Evolutionary conservation across 352 stramenopile genomes (phyloP).

Genomic region (Globisporangium mamillatum): DNA sequence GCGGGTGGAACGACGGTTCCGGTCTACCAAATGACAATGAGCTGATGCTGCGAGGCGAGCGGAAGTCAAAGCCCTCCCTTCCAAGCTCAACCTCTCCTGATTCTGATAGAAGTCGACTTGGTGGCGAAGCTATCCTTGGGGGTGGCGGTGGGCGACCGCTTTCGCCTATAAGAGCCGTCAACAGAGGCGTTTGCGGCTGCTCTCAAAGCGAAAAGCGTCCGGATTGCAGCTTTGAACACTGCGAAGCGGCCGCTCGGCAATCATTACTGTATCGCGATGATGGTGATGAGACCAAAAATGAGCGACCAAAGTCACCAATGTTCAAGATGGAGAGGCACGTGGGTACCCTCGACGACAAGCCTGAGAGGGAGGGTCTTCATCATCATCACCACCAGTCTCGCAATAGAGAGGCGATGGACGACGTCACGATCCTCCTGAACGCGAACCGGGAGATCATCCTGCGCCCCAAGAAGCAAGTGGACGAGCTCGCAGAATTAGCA

Average conservation of each 20-base stretch:
- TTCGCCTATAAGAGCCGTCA: neutral
- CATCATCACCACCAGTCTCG: neutral
- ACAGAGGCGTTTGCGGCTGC: neutral
- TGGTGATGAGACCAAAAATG: neutral
- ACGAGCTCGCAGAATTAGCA: slow-evolving; percentile 17
- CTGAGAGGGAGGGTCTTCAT: too few relatives aligned
- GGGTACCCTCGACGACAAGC: neutral
- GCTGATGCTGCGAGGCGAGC: slow-evolving; percentile 10
- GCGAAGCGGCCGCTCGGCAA: slow-evolving; percentile 8
- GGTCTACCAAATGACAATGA: neutral
- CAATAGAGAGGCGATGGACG: slow-evolving; percentile 9
- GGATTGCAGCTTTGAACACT: slow-evolving; percentile 5
- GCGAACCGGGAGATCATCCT: slow-evolving; percentile 36
- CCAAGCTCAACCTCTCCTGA: neutral
- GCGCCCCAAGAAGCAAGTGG: slow-evolving; percentile 27
- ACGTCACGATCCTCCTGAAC: slow-evolving; percentile 58
- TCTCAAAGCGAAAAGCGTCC: slow-evolving; percentile 13
- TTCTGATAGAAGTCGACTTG: neutral
- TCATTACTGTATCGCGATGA: neutral
- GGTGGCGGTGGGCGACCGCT: neutral
- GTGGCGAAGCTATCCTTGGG: neutral
- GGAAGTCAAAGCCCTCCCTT: neutral
- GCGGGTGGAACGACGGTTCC: neutral
- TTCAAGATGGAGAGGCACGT: slow-evolving; percentile 13
- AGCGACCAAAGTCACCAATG: slow-evolving; percentile 2